Base-by-base conservation (phyloP, 805 yeast genomes). In the Ogataea dorogensis region DNA sequence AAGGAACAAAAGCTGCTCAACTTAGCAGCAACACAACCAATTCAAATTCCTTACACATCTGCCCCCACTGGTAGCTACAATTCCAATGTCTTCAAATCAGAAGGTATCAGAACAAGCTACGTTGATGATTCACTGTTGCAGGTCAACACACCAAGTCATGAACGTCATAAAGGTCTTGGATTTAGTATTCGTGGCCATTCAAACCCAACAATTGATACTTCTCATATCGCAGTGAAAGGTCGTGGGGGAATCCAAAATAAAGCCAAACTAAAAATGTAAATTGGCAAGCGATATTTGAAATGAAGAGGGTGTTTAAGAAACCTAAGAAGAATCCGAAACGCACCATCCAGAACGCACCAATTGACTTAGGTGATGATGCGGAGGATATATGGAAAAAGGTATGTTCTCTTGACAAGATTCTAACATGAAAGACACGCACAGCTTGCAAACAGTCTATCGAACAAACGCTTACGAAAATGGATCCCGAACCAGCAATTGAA, bases 161-260 rank as follows among this genome's bases (percentile, higher is more conserved):
- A 26, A n/a, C 34, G n/a, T 19, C 33, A 7, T 35, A 29, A 3
- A 33, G 41, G 3, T 38, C n/a, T 46, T 16, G 31, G 39, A 9
- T 39, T 45, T 24, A 40, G 33, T 15, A 31, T 43, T 4, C 30
- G 46, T 17, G 39, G 47, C 17, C 48, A 38, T 17, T 33, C 46
- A 8, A 38, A 36, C 11, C 47, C 49, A 10, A 39, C 47, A 6
- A 40, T 41, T 5, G 43, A 36, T 18, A 28, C 46, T 10, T 30
- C 40, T 10, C 33, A 40, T 15, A 46, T 49, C 8, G 40, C 41
- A 3, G 49, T 49, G 9, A 49, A 43, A 22, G 56, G 56, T 23
- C 43, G 56, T 34, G 56, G 56, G 7, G 56, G 56, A 26, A 36
- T 51, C n/a, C 56, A 51, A 34, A 42, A 42, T 28, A 49, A 42